Evolutionary conservation across 306 rosid genomes (phyloP).

Genomic region (Hylodesmum podocarpum): DNA sequence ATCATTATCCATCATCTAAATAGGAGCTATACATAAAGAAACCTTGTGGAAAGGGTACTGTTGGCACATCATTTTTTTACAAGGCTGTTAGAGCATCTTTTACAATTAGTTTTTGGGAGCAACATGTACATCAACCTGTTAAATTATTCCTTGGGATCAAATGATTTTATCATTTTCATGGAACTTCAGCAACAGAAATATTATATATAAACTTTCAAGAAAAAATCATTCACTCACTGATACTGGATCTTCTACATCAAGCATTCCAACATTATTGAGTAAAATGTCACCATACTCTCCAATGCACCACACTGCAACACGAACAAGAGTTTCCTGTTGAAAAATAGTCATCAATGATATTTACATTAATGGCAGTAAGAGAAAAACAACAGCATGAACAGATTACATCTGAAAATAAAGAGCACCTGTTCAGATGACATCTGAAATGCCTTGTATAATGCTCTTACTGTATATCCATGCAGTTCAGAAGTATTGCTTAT

Average conservation of each 20-base stretch:
- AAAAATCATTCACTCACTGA: not conserved
- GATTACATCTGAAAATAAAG: not conserved
- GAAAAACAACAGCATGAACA: not conserved
- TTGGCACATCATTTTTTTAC: not conserved
- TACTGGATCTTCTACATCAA: not conserved
- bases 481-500: conserved; percentile 13
- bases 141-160: not conserved
- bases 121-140: not conserved
- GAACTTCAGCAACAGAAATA: not conserved
- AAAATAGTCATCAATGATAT: not conserved
- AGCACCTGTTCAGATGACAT: not conserved
- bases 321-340: not conserved
- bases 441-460: not conserved
- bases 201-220: not conserved
- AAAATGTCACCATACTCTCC: conserved; percentile 14
- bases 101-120: not conserved
- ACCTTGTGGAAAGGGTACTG: not conserved
- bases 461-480: conserved; percentile 1
- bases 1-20: not conserved
- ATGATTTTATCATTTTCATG: not conserved
- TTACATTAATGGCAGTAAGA: not conserved
- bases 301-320: conserved; percentile 3
- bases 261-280: not conserved
- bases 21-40: not conserved
- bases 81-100: not conserved